Conservation (phyloP, 305 asterid species). For the Withania somnifera region DNA sequence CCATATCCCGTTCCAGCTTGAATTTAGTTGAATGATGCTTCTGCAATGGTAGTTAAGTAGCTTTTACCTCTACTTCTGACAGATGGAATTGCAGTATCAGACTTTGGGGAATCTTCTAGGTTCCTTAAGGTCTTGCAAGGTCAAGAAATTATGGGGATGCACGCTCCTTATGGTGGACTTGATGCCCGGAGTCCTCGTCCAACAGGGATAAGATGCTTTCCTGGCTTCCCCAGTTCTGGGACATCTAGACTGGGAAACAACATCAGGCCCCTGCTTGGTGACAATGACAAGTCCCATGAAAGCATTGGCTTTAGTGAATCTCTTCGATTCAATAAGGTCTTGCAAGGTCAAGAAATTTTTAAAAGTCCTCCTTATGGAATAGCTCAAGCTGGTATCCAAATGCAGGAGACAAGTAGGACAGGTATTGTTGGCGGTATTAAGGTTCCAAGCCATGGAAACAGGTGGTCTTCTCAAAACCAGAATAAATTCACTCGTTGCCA, state of each 20-base stretch:
- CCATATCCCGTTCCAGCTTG: background rate
- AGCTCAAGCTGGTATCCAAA: conserved; percentile 22
- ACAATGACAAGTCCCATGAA: conserved; percentile 24
- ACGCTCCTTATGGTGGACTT: conserved; percentile 29
- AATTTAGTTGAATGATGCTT: background rate
- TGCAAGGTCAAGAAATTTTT: conserved; percentile 95
- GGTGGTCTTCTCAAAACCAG: conserved; percentile 35
- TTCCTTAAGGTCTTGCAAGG: conserved; percentile 99
- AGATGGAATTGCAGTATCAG: conserved; percentile 55
- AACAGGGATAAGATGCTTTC: conserved; percentile 32
- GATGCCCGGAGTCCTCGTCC: conserved; percentile 40
- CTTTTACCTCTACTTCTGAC: conserved; percentile 4
- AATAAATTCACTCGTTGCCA: conserved; percentile 22
- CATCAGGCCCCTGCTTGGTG: conserved; percentile 24
- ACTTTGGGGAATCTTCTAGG: conserved; percentile 67
- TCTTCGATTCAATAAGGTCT: conserved; percentile 79
- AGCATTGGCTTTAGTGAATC: conserved; percentile 35
- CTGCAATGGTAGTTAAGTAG: background rate
- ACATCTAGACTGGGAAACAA: conserved; percentile 18
- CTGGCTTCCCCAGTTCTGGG: conserved; percentile 25
- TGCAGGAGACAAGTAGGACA: conserved; percentile 20
- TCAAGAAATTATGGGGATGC: conserved; percentile 78
- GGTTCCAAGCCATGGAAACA: conserved; percentile 31
- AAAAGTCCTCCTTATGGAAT: conserved; percentile 31
- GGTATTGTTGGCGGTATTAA: conserved; percentile 23